These are phyloP conservation scores for Cladosporium sp. DNA, from an alignment of 2,329 filamentous ascomycete genomes.

Conservation along the genomic window DNA sequence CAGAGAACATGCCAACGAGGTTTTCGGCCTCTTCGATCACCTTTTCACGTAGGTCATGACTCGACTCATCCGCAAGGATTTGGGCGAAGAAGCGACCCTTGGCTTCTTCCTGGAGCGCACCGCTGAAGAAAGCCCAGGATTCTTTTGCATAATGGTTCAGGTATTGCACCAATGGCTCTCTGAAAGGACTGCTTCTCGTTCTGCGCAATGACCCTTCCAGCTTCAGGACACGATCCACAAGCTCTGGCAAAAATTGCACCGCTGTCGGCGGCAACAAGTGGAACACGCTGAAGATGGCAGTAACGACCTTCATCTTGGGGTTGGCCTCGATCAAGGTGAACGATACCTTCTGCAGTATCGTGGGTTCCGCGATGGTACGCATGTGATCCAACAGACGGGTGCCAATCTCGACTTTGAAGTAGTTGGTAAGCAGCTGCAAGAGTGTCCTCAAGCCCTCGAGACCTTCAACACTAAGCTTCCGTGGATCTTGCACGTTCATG, in stretches of 20 bases:
- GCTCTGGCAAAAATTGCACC: constrained; percentile 81
- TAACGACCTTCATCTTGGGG: constrained; percentile 87
- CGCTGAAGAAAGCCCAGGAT: constrained; percentile 74
- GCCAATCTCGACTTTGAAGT: constrained; percentile 99
- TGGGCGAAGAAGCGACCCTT: constrained; percentile 92
- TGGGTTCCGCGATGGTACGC: constrained; percentile 79
- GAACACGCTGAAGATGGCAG: constrained; percentile 94
- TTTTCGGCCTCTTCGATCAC: constrained; percentile 69
- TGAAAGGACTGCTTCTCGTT: constrained; percentile 87
- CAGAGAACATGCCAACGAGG: constrained; percentile 61
- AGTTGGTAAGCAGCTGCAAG: constrained; percentile 87
- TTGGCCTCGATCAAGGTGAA: constrained; percentile 95
- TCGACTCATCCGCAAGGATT: constrained; percentile 71
- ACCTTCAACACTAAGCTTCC: constrained; percentile 81
- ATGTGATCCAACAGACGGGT: constrained; percentile 89
- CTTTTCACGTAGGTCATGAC: constrained; percentile 67
- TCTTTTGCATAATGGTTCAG: constrained; percentile 90
- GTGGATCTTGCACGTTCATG: constrained; percentile 90
- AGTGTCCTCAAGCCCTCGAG: constrained; percentile 87
- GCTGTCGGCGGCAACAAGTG: constrained; percentile 90
- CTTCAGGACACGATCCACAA: constrained; percentile 86
- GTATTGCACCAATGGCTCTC: constrained; percentile 84
- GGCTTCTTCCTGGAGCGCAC: constrained; percentile 74
- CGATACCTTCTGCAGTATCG: constrained; percentile 78
- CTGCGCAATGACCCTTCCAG: constrained; percentile 80